These are phyloP conservation scores for Umbilicus rupestris DNA, from an alignment of 164 flowering plant genomes.

Conservation along the genomic window DNA sequence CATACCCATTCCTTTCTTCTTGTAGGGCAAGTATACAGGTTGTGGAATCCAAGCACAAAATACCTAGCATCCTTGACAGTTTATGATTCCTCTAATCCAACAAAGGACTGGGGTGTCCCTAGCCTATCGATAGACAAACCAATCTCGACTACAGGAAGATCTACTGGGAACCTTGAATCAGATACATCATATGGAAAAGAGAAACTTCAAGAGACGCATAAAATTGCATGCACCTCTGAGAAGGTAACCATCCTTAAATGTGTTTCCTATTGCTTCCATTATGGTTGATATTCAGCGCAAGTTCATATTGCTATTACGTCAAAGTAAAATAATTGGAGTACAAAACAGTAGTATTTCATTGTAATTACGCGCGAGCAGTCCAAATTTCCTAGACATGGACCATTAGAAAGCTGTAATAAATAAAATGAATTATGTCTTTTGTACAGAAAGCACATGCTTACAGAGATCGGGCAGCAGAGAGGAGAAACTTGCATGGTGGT, in stretches of 20 bases:
- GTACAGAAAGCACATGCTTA: slow-evolving; percentile 37
- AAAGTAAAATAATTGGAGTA: not conserved
- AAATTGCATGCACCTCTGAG: slow-evolving; percentile 18
- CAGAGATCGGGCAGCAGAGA: slow-evolving; percentile 91
- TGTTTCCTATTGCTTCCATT: too few species aligned
- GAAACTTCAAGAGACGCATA: slow-evolving; percentile 12
- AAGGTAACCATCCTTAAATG: slow-evolving; percentile 25
- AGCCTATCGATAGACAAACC: slow-evolving; percentile 26
- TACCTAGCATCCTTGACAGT: slow-evolving; percentile 53
- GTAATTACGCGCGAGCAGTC: not conserved
- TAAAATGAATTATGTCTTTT: not conserved
- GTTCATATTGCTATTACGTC: not conserved
- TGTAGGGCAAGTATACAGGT: slow-evolving; percentile 69
- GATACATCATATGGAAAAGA: slow-evolving; percentile 15
- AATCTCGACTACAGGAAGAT: slow-evolving; percentile 6
- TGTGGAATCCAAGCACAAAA: slow-evolving; percentile 61
- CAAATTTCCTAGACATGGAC: not conserved
- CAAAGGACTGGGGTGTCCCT: slow-evolving; percentile 92
- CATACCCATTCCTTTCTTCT: slow-evolving; percentile 10
- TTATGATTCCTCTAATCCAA: slow-evolving; percentile 88
- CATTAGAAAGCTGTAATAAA: not conserved
- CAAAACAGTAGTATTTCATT: not conserved
- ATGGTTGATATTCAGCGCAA: not conserved
- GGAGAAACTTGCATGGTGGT: slow-evolving; percentile 81
- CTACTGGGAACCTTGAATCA: slow-evolving; percentile 18